Evolutionary conservation across 345 rosid species (phyloP), one percentile per base, ranked within the genome.

Genomic region (Boechera divaricarpa): DNA sequence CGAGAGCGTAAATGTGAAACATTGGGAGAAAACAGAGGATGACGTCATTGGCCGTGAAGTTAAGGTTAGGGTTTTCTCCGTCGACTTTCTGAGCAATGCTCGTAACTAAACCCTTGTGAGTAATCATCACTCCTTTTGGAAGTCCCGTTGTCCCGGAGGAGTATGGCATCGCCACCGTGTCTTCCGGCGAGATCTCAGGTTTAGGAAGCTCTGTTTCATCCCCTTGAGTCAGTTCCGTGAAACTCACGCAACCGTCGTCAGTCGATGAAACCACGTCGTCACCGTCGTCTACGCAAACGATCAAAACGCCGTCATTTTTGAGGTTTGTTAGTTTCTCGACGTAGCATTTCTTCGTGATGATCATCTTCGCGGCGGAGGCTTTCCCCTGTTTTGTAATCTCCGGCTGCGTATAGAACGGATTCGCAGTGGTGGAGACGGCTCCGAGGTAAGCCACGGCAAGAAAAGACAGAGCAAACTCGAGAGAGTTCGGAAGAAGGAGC

Each of bases 91-190:
- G 99, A 0, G 96, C 96, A 31, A 91, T 87, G 70, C 96, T 92
- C 0, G 98, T 92, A 10, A 92, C 86, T 0, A 89, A 79, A 0
- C 97, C 89, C 68, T 85, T 86, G 81, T 95, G 99, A 0, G 96
- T 92, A 5, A 95, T 45, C 96, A 92, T 89, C 54, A 92, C 99
- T 3, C 99, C 99, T 45, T 95, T 95, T 0, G 99, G 99, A 4
- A 92, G 69, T 13, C 98, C 99, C 3, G 97, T 95, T 1, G 99
- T 95, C 0, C 99, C 99, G 4, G 99, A 95, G 3, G 98, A 95
- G 58, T 88, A 95, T 0, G 97, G 99, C 7, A 95, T 83, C n/a
- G 96, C 92, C 70, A 91, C 91, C 6, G 86, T 89, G 41, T 95
- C 96, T 28, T 91, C 87, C 0, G 94, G 84, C 5, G 59, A 65